Evolutionary conservation across 2,329 filamentous ascomycete genomes (phyloP).

Genomic region (Clonostachys byssicola): DNA sequence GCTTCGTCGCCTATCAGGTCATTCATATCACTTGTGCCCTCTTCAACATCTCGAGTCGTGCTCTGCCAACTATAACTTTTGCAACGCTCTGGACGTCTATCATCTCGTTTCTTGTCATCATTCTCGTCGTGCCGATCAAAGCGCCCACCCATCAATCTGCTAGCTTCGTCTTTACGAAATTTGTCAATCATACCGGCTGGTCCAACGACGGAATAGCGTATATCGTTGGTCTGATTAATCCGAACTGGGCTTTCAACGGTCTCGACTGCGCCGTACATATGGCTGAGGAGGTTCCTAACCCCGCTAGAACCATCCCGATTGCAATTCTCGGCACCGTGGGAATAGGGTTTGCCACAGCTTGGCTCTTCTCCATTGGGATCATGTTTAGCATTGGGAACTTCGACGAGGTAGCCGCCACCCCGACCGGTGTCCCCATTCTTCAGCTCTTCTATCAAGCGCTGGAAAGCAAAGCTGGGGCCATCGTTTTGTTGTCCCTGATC

Average conservation of each 20-base stretch:
- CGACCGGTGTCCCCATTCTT: background rate
- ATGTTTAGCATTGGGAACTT: background rate
- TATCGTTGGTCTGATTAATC: background rate
- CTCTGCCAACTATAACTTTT: slow-evolving; percentile 10
- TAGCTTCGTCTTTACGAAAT: background rate
- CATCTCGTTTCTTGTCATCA: slow-evolving; percentile 5
- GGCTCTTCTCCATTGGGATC: background rate
- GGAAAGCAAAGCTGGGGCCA: background rate
- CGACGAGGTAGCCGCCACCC: background rate
- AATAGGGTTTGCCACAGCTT: background rate
- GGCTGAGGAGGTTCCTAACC: background rate
- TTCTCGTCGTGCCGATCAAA: slow-evolving; percentile 13
- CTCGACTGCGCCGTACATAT: background rate
- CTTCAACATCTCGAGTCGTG: slow-evolving; percentile 16
- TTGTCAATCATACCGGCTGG: background rate
- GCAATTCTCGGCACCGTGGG: background rate
- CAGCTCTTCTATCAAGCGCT: background rate
- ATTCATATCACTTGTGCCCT: slow-evolving; percentile 13
- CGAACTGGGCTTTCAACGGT: background rate
- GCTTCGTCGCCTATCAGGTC: slow-evolving; percentile 15
- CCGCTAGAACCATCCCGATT: background rate
- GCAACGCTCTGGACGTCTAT: slow-evolving; percentile 4
- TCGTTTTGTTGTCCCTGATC: background rate
- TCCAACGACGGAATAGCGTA: background rate
- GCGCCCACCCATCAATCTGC: background rate